Percentiles rank a stretch among this genome's conserved stretches.
Conservation (phyloP, 2,329 filamentous ascomycete genomes). For the Trichoderma sp. region DNA sequence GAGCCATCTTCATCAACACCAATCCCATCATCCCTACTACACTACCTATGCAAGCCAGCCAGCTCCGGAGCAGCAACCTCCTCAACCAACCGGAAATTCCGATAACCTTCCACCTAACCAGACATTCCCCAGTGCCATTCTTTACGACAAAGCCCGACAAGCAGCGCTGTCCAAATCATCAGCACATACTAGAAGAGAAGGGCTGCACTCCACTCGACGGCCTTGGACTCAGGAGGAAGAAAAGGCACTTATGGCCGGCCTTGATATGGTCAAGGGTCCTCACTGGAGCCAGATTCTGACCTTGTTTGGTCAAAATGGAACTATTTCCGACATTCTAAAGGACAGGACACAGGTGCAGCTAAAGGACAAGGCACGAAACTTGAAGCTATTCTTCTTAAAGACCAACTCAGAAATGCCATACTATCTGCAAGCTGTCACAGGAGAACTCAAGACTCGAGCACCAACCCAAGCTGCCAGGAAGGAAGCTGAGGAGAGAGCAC, state of each 20-base stretch:
- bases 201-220: constrained; percentile 64
- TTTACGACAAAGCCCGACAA: constrained; percentile 61
- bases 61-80: constrained; percentile 38
- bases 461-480: constrained; percentile 72
- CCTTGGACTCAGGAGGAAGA: constrained; percentile 91
- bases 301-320: constrained; percentile 78
- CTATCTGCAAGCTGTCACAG: constrained; percentile 83
- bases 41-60: constrained; percentile 36
- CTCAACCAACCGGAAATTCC: constrained; percentile 32
- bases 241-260: constrained; percentile 82
- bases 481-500: constrained; percentile 65
- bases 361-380: constrained; percentile 87
- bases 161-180: constrained; percentile 59
- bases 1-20: constrained; percentile 42
- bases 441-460: constrained; percentile 82
- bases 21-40: constrained; percentile 40
- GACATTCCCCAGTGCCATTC: constrained; percentile 53
- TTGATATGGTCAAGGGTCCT: constrained; percentile 85
- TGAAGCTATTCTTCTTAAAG: constrained; percentile 91
- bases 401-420: constrained; percentile 88
- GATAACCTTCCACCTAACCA: constrained; percentile 57
- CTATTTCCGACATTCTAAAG: constrained; percentile 78
- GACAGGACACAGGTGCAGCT: constrained; percentile 89
- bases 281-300: constrained; percentile 92
- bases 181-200: constrained; percentile 57